phyloP scores from a whole-genome alignment of 2,329 filamentous ascomycete species.

The Claviceps fusiformis region DNA sequence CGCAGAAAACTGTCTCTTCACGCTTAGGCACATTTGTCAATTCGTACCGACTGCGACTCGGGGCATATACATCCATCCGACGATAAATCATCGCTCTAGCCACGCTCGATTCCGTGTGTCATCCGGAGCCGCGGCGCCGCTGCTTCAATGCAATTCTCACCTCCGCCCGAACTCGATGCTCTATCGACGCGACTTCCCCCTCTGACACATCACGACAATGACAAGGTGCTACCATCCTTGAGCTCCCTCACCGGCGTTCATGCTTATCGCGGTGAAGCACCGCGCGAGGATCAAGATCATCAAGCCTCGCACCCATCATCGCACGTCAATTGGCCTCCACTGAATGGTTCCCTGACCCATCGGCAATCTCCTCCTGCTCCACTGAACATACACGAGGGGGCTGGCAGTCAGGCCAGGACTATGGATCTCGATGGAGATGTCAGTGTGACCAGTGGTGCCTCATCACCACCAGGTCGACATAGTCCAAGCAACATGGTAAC shows the following conservation, averaged over 20 bases:
- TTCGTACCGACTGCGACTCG: neutral
- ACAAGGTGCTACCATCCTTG: slow-evolving; percentile 22
- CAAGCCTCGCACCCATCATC: slow-evolving; percentile 12
- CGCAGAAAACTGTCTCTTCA: neutral
- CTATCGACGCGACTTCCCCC: slow-evolving; percentile 15
- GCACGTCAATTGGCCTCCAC: slow-evolving; percentile 30
- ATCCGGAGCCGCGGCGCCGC: neutral
- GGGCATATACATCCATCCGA: neutral
- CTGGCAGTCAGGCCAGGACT: slow-evolving; percentile 28
- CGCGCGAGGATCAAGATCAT: slow-evolving; percentile 6
- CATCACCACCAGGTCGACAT: slow-evolving; percentile 29
- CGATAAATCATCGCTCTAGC: neutral
- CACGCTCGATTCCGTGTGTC: neutral
- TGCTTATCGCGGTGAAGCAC: slow-evolving; percentile 10
- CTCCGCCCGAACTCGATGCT: slow-evolving; percentile 13
- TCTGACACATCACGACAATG: slow-evolving; percentile 14
- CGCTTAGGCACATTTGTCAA: neutral
- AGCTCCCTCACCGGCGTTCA: slow-evolving; percentile 21
- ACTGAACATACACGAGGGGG: slow-evolving; percentile 15
- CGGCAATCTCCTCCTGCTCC: slow-evolving; percentile 13
- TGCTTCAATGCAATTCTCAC: slow-evolving; percentile 14
- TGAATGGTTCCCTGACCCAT: slow-evolving; percentile 36
- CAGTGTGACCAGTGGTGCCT: slow-evolving; percentile 25
- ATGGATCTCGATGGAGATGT: slow-evolving; percentile 34
- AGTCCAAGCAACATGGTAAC: slow-evolving; percentile 34